Base-by-base conservation (phyloP, 2,329 filamentous ascomycete genomes). In the Dichotomopilus funicola region DNA sequence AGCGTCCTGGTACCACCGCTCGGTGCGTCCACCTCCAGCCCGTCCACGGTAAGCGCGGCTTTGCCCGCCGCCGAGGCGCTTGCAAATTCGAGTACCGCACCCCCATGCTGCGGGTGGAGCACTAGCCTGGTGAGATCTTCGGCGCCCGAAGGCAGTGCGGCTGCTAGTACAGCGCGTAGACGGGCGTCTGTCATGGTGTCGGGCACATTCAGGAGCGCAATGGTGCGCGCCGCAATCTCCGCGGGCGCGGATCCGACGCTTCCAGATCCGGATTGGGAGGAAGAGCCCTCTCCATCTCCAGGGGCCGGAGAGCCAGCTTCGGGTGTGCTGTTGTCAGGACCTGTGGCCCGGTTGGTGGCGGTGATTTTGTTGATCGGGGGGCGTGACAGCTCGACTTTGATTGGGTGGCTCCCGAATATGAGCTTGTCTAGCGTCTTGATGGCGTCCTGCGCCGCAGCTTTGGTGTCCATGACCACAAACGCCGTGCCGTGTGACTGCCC, bases 141-240 rank as follows among this genome's bases (percentile, higher is more conserved):
- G 2, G n/a, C 27, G 6, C 8, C 31, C 0, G 90, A 91, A 45
- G 85, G 78, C 1, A 83, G 79, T 63, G 90, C 86, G 7, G 19
- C 19, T 27, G 19, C 19, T 3, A 88, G 83, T 2, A 95, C 74
- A 0, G 84, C 78, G 45, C 82, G 82, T 53, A 99, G 82, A 35
- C 91, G 89, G 1, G 88, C 83, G 65, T 95, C 89, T 61, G 95
- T 96, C 65, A 97, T 83, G 0, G 91, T 97, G 66, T 97, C 94
- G 0, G 94, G 90, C 1, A 99, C 76, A 59, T 91, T 87, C 72
- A 96, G 82, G 34, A 99, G 75, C 8, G 86, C 87, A 49, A 97
- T 78, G 0, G 89, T 94, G 51, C 90, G 85, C 49, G 85, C 81
- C 35, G 76, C 71, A 19, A 82, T 79, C 12, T 83, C 78, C 5